Base-by-base conservation (phyloP, 169 alveolate species). In the Plasmodium gallinaceum region DNA sequence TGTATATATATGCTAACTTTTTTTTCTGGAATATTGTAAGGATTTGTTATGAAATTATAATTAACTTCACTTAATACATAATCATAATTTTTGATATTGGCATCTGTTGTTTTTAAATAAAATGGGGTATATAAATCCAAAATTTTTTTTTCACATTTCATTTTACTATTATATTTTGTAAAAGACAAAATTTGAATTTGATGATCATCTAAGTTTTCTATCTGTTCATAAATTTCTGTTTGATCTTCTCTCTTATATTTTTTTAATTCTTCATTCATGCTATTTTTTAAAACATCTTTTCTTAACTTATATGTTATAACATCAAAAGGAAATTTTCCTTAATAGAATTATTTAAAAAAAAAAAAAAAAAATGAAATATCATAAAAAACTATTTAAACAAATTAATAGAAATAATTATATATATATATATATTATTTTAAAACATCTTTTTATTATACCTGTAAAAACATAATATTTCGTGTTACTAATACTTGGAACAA, bases 281-380 rank as follows among this genome's bases (percentile, higher is more conserved):
- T 80, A 24, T 80, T 45, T 39, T 51, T 80, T 20, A 80, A 57
- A 18, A 18, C 69, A n/a, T 80, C 90, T 57, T 66, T 80, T 24
- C 90, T 54, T 45, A 80, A 52, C 45, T 80, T 80, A 45, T 80
- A 62, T 42, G 90, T 80, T 52, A 80, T 66, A 16, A 80, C 90
- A 24, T 80, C 90, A 65, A 80, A 80, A 7, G 90, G 90, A 45
- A 80, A 80, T 66, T 80, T 80, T 0, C 90, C 90, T 80, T 26
- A 52, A 54, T 45, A 46, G 20, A 8, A 18, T 8, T 32, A 65
- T 52, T 51, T 39, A 6, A 16, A 62, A 20, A 73, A 51, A 51
- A 20, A 10, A 46, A 73, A 12, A 20, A 10, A 26, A 20, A 32
- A 54, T 8, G 12, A 62, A 2, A 22, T 1, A 5, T 14, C 9